phyloP scores from a whole-genome alignment of 371 early-diverging fungal genomes.

The Batrachochytrium dendrobatidis region DNA sequence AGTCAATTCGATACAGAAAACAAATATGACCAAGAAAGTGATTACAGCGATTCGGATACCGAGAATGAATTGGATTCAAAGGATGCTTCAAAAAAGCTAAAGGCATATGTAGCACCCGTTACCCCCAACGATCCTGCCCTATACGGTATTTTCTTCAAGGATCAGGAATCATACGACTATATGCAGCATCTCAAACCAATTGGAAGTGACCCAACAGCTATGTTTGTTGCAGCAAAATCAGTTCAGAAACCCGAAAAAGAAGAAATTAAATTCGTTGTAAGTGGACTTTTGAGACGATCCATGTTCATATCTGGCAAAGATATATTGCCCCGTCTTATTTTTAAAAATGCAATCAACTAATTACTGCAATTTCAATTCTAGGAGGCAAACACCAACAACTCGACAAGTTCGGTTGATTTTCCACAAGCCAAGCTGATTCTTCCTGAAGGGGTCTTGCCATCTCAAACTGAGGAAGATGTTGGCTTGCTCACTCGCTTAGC shows the following conservation, averaged over 20 bases:
- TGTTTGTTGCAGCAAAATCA: slow-evolving; percentile 63
- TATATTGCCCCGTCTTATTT: too few species aligned
- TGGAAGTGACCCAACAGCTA: slow-evolving; percentile 68
- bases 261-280: slow-evolving; percentile 36
- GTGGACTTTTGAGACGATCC: too few species aligned
- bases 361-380: too few species aligned
- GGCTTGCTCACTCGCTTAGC: slow-evolving; percentile 35
- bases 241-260: slow-evolving; percentile 32
- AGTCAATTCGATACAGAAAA: slow-evolving; percentile 18
- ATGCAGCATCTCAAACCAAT: slow-evolving; percentile 82
- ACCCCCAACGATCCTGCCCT: slow-evolving; percentile 54
- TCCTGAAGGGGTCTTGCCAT: slow-evolving; percentile 71
- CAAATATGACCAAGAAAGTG: slow-evolving; percentile 13
- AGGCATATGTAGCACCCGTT: background rate
- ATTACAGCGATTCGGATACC: slow-evolving; percentile 6
- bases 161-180: slow-evolving; percentile 82
- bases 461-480: slow-evolving; percentile 37
- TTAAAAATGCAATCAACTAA: too few species aligned
- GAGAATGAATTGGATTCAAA: background rate
- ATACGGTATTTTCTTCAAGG: slow-evolving; percentile 82
- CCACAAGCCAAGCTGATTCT: slow-evolving; percentile 41
- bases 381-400: too few species aligned
- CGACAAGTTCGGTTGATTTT: too few species aligned
- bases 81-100: background rate
- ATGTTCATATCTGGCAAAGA: too few species aligned